Conservation (phyloP, 140 eudicot species). For the Anethum foeniculum region DNA sequence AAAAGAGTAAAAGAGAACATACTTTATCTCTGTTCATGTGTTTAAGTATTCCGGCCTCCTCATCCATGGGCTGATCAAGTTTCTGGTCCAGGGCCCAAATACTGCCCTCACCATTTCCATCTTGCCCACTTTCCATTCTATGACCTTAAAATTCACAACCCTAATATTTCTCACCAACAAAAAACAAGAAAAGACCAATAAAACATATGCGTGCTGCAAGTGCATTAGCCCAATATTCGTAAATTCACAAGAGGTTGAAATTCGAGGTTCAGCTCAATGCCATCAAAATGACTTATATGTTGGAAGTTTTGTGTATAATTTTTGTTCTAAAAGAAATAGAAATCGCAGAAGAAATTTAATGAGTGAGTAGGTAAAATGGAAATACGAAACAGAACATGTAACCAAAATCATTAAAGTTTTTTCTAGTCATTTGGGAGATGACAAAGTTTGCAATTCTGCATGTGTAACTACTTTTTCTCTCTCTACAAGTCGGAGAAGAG, state of each 20-base stretch:
- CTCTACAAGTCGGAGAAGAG: not conserved
- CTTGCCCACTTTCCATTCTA: constrained; percentile 34
- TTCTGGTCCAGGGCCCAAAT: constrained; percentile 93
- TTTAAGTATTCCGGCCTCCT: constrained; percentile 71
- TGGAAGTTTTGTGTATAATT: no score
- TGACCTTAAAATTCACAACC: not conserved
- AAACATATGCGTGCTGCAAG: no score
- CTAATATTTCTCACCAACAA: not conserved
- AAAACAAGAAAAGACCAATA: not conserved
- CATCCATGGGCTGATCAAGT: constrained; percentile 93
- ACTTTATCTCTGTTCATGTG: constrained; percentile 80
- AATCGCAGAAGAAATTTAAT: no score
- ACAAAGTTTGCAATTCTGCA: not conserved
- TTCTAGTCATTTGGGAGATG: not conserved
- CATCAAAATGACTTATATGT: no score
- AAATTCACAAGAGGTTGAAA: no score
- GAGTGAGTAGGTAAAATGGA: no score
- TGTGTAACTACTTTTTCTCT: not conserved
- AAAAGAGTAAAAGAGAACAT: constrained; percentile 6
- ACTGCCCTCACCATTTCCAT: constrained; percentile 57
- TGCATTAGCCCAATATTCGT: no score
- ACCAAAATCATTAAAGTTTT: not conserved
- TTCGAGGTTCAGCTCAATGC: no score
- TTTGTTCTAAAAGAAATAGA: no score
- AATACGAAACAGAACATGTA: not conserved